Evolutionary conservation across 139 green algal genomes (phyloP).

Genomic region (Medakamo hakoo): DNA sequence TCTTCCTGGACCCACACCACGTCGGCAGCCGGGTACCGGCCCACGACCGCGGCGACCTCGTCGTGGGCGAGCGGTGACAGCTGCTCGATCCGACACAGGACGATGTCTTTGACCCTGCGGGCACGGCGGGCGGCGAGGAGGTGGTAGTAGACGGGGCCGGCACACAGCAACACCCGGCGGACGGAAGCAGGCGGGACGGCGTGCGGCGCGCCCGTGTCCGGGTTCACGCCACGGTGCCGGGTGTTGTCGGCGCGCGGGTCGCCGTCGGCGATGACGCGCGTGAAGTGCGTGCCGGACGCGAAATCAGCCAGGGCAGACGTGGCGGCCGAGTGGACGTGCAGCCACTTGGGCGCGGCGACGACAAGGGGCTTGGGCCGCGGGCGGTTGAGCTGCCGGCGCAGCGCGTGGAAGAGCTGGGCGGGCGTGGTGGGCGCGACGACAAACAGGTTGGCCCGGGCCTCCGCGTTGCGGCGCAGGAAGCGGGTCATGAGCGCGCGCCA

Average conservation of each 20-base stretch:
- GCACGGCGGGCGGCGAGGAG: constrained; percentile 20
- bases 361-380: constrained; percentile 32
- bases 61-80: constrained; percentile 67
- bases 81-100: constrained; percentile 61
- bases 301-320: constrained; percentile 44
- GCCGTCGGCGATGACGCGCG: constrained; percentile 50
- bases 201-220: constrained; percentile 17
- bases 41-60: constrained; percentile 24
- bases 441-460: constrained; percentile 42
- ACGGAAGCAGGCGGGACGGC: constrained; percentile 26
- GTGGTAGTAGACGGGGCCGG: constrained; percentile 50
- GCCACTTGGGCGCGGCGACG: constrained; percentile 47
- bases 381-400: constrained; percentile 42
- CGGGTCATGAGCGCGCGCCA: constrained; percentile 52
- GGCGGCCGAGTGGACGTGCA: constrained; percentile 53
- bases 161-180: constrained; percentile 45
- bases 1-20: constrained; percentile 66
- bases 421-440: constrained; percentile 46
- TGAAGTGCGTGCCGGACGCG: constrained; percentile 45
- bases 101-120: constrained; percentile 31
- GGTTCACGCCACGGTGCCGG: constrained; percentile 12
- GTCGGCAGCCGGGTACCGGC: constrained; percentile 42
- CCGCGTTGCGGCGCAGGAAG: constrained; percentile 35
- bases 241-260: constrained; percentile 47
- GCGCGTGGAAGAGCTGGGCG: constrained; percentile 50